Evolutionary conservation across 192 early-diverging fungal genomes (phyloP).

Genomic region (Chytriomyces sp.): DNA sequence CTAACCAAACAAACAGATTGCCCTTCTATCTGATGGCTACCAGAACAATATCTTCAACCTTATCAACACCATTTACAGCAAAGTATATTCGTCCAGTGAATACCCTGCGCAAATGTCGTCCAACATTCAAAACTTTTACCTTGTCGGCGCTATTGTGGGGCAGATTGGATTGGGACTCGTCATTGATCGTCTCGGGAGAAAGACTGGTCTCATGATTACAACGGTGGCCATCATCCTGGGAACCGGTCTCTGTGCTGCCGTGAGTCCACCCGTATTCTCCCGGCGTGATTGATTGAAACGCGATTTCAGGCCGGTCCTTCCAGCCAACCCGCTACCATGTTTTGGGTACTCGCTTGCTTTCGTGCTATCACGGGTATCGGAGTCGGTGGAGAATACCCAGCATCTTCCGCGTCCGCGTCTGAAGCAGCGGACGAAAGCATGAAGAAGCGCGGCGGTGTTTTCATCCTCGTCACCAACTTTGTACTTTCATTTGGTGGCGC

Average conservation of each 20-base stretch:
- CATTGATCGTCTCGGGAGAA: constrained; percentile 57
- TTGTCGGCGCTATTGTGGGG: constrained; percentile 57
- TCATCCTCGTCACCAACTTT: constrained; percentile 28
- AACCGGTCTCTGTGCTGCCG: constrained; percentile 39
- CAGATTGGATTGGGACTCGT: constrained; percentile 55
- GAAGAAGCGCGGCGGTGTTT: constrained; percentile 17
- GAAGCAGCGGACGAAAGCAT: constrained; percentile 52
- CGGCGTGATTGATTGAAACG: not conserved
- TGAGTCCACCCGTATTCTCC: constrained; percentile 48
- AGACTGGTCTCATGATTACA: constrained; percentile 48
- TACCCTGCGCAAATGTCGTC: constrained; percentile 43
- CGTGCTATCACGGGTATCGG: constrained; percentile 47
- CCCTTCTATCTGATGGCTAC: constrained; percentile 58
- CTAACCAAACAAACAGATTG: no score
- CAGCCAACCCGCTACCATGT: not conserved
- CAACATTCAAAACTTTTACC: constrained; percentile 52
- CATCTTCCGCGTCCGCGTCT: constrained; percentile 53
- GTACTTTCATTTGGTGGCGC: constrained; percentile 1
- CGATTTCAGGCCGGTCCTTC: not conserved
- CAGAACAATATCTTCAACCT: constrained; percentile 57
- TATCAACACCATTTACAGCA: constrained; percentile 48
- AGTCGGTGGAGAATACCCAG: no score
- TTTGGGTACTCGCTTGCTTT: constrained; percentile 40
- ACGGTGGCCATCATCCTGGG: not conserved
- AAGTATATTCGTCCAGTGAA: constrained; percentile 42